Base-by-base conservation (phyloP, 495 filamentous ascomycete genomes). In the Symbiotaphrina buchneri region DNA sequence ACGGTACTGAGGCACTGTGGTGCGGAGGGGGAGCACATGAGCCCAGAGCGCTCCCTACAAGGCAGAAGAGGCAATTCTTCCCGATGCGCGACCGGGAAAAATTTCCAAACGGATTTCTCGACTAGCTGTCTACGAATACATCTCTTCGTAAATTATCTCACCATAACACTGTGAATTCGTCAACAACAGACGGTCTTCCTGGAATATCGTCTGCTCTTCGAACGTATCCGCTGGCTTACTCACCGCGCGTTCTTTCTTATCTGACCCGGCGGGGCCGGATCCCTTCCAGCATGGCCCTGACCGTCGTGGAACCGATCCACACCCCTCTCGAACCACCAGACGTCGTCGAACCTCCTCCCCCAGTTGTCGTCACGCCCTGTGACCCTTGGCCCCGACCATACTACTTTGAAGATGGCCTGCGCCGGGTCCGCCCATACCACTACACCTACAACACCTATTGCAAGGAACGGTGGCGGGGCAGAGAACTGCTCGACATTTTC, bases 371-470 rank as follows among this genome's bases (percentile, higher is more conserved):
- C 3, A 72, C 71, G 0, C 71, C 74, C 13, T 63, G 57, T 39
- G 68, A 75, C 39, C 63, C 68, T 6, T 74, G 62, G 65, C 70
- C 74, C 16, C 55, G 61, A 38, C 68, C 63, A 6, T 93, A 93
- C 47, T 76, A 71, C 40, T 51, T 91, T 33, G 75, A 87, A 31
- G 67, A 71, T 41, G 79, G 75, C 6, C 49, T 93, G 23, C 69
- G 84, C 21, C 68, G 79, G 20, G 78, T 93, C 10, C 55, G 59
- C n/a, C 85, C 84, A 4, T 94, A 94, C 44, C 64, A 87, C 45
- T 94, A 65, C 45, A 93, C 87, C 2, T 95, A 92, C 51, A 92
- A 93, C 42, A 92, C 83, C 2, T 80, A 68, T 49, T 84, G 74
- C 54, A 94, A 91, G 45, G 65, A 87, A 54, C 63, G 82, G 49